phyloP scores from a whole-genome alignment of 2,329 filamentous ascomycete genomes.

The Ophiosphaerella herpotricha region DNA sequence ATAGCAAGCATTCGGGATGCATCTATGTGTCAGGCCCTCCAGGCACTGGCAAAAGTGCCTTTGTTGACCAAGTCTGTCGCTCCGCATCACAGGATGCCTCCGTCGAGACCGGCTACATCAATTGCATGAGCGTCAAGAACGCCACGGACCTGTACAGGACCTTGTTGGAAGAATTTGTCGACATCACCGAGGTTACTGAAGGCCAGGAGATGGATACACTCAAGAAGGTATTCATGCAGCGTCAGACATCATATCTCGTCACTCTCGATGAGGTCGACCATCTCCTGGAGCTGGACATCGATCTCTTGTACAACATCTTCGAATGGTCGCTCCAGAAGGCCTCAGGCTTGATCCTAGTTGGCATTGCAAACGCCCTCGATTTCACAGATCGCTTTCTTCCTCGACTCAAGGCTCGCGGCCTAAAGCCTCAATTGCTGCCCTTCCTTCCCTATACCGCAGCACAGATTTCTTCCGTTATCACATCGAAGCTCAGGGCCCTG shows the following conservation, averaged over 20 bases:
- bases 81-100: slow-evolving; percentile 57
- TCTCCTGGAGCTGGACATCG: slow-evolving; percentile 83
- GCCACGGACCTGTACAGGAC: slow-evolving; percentile 84
- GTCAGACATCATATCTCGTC: slow-evolving; percentile 70
- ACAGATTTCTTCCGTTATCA: slow-evolving; percentile 88
- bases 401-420: slow-evolving; percentile 86
- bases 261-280: slow-evolving; percentile 95
- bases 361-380: slow-evolving; percentile 95
- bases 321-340: slow-evolving; percentile 88
- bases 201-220: slow-evolving; percentile 70
- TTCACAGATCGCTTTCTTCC: slow-evolving; percentile 94
- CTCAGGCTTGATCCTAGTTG: slow-evolving; percentile 81
- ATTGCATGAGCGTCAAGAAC: slow-evolving; percentile 95
- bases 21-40: slow-evolving; percentile 95
- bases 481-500: slow-evolving; percentile 76
- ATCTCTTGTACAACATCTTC: slow-evolving; percentile 90
- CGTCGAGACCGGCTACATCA: slow-evolving; percentile 78
- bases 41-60: slow-evolving; percentile 94
- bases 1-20: slow-evolving; percentile 71
- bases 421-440: slow-evolving; percentile 86
- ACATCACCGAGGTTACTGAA: slow-evolving; percentile 64
- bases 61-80: slow-evolving; percentile 79
- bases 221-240: slow-evolving; percentile 71
- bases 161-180: slow-evolving; percentile 70
- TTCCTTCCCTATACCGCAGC: slow-evolving; percentile 89